Conservation (phyloP, 106 monocot species). For the Iris macrosiphon region DNA sequence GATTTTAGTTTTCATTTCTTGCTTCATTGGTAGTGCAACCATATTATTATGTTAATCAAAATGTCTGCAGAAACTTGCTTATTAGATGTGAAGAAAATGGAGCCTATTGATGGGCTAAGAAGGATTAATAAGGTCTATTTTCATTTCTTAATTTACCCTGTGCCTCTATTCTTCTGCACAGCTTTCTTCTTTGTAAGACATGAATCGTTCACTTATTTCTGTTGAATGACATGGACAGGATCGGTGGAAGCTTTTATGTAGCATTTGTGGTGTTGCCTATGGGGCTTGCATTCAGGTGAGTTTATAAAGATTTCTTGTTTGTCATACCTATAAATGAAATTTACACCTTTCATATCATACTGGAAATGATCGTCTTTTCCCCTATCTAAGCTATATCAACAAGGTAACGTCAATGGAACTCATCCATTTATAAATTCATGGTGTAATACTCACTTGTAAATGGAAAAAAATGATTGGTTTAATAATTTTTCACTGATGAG, state of each 20-base stretch:
- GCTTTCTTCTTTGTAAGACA: background rate
- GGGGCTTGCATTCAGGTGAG: slow-evolving; percentile 97
- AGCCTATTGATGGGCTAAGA: slow-evolving; percentile 91
- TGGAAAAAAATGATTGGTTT: too few species aligned
- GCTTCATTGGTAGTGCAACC: background rate
- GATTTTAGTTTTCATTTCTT: slow-evolving; percentile 5
- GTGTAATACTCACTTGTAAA: too few species aligned
- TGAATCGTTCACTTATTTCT: background rate
- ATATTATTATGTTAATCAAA: background rate
- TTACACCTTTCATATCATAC: too few species aligned
- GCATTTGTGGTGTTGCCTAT: slow-evolving; percentile 92
- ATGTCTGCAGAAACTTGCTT: slow-evolving; percentile 78
- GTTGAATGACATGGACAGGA: slow-evolving; percentile 43
- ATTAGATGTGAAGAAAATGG: slow-evolving; percentile 88
- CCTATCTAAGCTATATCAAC: too few species aligned
- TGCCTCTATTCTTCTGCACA: background rate
- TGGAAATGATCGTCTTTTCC: too few species aligned
- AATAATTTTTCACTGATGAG: too few species aligned
- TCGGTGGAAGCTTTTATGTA: slow-evolving; percentile 96
- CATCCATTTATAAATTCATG: too few species aligned
- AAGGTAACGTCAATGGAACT: too few species aligned
- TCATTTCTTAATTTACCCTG: background rate
- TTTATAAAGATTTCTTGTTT: too few species aligned
- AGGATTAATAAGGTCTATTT: slow-evolving; percentile 76
- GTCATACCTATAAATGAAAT: too few species aligned